Conservation (phyloP, 1,284 basidiomycete genomes). For the Thecaphora thlaspeos region DNA sequence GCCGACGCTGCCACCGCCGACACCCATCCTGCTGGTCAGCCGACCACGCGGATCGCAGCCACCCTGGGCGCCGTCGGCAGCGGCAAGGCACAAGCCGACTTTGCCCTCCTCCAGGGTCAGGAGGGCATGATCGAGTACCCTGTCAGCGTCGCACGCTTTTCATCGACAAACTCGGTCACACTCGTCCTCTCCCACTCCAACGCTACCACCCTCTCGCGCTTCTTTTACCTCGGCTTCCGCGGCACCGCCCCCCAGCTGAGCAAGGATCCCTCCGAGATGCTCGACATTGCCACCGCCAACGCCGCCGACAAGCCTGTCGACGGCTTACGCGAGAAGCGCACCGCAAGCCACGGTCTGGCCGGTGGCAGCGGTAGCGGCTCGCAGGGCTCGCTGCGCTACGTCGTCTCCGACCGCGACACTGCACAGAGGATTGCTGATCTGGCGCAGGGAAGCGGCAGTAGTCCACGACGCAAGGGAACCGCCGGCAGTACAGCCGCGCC, state of each 20-base stretch:
- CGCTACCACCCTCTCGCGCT: constrained; percentile 35
- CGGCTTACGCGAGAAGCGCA: constrained; percentile 33
- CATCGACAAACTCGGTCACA: constrained; percentile 49
- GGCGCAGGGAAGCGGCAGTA: constrained; percentile 6
- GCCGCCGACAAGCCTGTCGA: constrained; percentile 44
- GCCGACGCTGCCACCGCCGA: constrained; percentile 22
- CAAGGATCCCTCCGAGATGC: constrained; percentile 27
- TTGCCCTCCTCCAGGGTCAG: constrained; percentile 40
- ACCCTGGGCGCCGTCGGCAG: constrained; percentile 35
- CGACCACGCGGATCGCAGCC: constrained; percentile 10
- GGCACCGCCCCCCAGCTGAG: constrained; percentile 46
- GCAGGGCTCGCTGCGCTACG: constrained; percentile 9
- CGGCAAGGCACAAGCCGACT: constrained; percentile 53
- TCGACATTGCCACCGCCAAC: constrained; percentile 49
- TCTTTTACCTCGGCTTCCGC: constrained; percentile 54
- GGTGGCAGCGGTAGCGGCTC: constrained; percentile 26
- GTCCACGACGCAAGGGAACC: constrained; percentile 6
- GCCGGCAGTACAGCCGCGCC: constrained; percentile 4
- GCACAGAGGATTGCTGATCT: constrained; percentile 19
- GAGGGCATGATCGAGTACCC: constrained; percentile 51
- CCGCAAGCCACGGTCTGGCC: constrained; percentile 29
- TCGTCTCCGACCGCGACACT: constrained; percentile 14
- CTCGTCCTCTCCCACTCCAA: constrained; percentile 48
- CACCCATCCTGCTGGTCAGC: constrained; percentile 4
- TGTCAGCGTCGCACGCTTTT: constrained; percentile 49